Percentiles rank a stretch among this genome's conserved stretches.
These are phyloP conservation scores for Paecilomyces sp. DNA, from an alignment of 2,329 filamentous ascomycete species.

Conservation along the genomic window DNA sequence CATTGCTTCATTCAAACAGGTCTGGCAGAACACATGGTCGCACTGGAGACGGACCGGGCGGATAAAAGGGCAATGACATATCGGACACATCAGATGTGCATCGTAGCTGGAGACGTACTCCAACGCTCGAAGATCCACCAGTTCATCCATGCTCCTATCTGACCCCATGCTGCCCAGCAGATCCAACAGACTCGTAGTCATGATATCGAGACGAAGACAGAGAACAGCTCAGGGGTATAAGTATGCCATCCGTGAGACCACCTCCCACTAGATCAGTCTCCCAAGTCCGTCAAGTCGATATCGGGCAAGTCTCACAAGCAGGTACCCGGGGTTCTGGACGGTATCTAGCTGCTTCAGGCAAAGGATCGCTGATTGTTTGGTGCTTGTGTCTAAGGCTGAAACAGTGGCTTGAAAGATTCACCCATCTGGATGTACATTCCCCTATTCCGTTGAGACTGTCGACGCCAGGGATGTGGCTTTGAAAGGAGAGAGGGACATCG, in stretches of 20 bases:
- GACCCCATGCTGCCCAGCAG: conserved; percentile 21
- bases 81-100: conserved; percentile 56
- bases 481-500: conserved; percentile 12
- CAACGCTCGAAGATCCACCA: conserved; percentile 50
- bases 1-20: conserved; percentile 48
- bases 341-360: conserved; percentile 1
- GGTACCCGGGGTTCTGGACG: neutral
- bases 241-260: neutral
- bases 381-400: conserved; percentile 11
- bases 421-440: conserved; percentile 2
- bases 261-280: neutral
- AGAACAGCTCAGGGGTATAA: neutral
- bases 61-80: conserved; percentile 58
- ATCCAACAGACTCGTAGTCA: conserved; percentile 29
- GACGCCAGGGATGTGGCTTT: conserved; percentile 2
- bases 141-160: conserved; percentile 18
- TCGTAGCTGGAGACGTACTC: conserved; percentile 53
- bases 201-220: conserved; percentile 9
- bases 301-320: neutral
- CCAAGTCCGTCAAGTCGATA: neutral
- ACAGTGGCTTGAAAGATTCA: conserved; percentile 12
- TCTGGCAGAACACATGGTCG: conserved; percentile 57
- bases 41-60: conserved; percentile 52
- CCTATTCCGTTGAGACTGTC: neutral
- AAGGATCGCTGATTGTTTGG: conserved; percentile 10